These are phyloP conservation scores for Micractinium conductrix DNA, from an alignment of 139 green algal species.

Conservation along the genomic window DNA sequence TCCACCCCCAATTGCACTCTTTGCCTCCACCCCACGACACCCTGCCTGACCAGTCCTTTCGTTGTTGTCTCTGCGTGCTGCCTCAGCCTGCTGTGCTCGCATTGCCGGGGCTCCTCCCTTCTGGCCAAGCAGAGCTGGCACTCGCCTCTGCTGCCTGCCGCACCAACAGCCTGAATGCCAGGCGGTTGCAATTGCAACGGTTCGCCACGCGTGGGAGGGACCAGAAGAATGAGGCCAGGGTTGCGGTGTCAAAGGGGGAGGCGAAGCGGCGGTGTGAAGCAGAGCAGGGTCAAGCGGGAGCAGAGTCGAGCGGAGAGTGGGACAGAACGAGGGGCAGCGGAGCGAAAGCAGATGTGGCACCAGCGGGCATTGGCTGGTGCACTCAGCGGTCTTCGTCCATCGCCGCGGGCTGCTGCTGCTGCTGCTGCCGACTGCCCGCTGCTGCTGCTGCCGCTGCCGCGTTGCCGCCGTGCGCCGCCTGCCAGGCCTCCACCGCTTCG, in stretches of 20 bases:
- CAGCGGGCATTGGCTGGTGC: not conserved
- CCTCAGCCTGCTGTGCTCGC: too few species aligned
- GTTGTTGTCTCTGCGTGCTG: too few species aligned
- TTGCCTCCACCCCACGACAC: too few species aligned
- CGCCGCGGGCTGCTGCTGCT: constrained; percentile 7
- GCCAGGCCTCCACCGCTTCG: not conserved
- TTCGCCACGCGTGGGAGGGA: too few species aligned
- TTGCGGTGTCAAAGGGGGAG: not conserved
- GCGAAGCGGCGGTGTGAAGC: not conserved
- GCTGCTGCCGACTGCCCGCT: not conserved
- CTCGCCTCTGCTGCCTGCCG: not conserved
- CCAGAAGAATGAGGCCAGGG: not conserved
- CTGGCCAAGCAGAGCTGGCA: not conserved
- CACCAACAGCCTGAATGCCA: too few species aligned
- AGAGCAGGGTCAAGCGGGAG: not conserved
- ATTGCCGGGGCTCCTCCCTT: too few species aligned
- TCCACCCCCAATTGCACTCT: too few species aligned
- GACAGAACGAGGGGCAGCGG: too few species aligned
- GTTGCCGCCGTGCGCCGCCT: not conserved
- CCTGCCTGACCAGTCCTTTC: too few species aligned
- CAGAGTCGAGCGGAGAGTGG: not conserved
- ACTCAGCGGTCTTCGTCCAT: constrained; percentile 10
- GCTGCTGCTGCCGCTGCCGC: not conserved
- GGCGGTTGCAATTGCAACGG: not conserved
- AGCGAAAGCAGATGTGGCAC: not conserved